Evolutionary conservation across 768 basidiomycete genomes (phyloP).

Genomic region (Phaffia tasmanica): DNA sequence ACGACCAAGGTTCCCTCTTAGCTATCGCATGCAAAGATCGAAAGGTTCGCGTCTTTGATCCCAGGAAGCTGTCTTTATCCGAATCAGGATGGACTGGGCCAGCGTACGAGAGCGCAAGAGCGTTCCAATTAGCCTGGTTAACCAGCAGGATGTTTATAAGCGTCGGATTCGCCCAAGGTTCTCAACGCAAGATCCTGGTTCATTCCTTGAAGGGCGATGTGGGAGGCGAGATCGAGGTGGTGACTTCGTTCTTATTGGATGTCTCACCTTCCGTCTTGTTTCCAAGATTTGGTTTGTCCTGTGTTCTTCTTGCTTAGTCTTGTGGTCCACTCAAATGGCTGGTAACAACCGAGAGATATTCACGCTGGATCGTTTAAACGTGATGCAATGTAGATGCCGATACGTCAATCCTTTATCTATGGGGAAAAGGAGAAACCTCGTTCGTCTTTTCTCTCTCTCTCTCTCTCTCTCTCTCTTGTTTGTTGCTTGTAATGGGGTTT

Average conservation of each 20-base stretch:
- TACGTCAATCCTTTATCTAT: conserved; percentile 37
- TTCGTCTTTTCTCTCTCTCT: neutral
- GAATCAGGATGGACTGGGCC: conserved; percentile 24
- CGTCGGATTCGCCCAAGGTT: conserved; percentile 38
- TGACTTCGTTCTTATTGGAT: conserved; percentile 33
- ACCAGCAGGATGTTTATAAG: conserved; percentile 32
- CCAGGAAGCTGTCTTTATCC: conserved; percentile 28
- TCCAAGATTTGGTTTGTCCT: conserved; percentile 31
- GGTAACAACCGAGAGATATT: too few species aligned
- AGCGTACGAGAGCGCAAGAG: conserved; percentile 37
- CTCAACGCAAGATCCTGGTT: conserved; percentile 37
- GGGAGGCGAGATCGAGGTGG: conserved; percentile 25
- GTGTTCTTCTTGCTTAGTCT: too few species aligned
- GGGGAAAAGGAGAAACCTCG: conserved; percentile 33
- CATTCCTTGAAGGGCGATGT: conserved; percentile 26
- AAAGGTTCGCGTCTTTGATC: conserved; percentile 36
- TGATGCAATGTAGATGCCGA: conserved; percentile 30
- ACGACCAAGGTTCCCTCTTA: conserved; percentile 30
- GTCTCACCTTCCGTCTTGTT: conserved; percentile 39
- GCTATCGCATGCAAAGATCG: conserved; percentile 38
- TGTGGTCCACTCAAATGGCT: too few species aligned
- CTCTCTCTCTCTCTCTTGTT: neutral
- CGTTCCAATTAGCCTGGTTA: conserved; percentile 37
- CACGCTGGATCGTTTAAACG: too few species aligned
- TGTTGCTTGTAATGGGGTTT: too few species aligned